Evolutionary conservation across 2,329 filamentous ascomycete species (phyloP).

Genomic region (Xylaria sp.): DNA sequence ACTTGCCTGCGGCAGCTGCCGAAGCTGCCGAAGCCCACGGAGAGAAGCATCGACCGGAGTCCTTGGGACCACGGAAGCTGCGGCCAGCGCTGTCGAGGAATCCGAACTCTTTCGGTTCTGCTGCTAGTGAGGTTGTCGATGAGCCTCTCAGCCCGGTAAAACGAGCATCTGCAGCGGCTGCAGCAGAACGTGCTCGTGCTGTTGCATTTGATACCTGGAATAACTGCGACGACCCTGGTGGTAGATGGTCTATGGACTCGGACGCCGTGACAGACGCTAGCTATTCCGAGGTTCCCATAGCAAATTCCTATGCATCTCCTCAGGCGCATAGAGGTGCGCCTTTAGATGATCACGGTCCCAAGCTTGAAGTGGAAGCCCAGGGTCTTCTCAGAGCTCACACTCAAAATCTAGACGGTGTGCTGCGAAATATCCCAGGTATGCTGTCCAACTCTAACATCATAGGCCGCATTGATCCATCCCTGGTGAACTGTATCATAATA

Average conservation of each 20-base stretch:
- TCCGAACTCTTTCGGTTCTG: slow-evolving; percentile 50
- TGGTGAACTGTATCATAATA: neutral
- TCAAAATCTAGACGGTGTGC: slow-evolving; percentile 6
- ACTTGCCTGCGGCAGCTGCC: slow-evolving; percentile 9
- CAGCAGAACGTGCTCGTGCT: slow-evolving; percentile 53
- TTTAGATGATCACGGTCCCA: neutral
- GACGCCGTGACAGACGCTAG: slow-evolving; percentile 29
- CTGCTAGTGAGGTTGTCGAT: slow-evolving; percentile 41
- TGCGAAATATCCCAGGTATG: slow-evolving; percentile 25
- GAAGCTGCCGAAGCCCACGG: slow-evolving; percentile 16
- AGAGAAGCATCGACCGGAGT: slow-evolving; percentile 15
- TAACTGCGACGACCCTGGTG: slow-evolving; percentile 44
- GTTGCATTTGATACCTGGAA: slow-evolving; percentile 51
- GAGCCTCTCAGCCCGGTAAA: slow-evolving; percentile 29
- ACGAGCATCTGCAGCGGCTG: slow-evolving; percentile 50
- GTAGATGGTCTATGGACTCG: slow-evolving; percentile 37
- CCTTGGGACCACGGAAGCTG: slow-evolving; percentile 41
- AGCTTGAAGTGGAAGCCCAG: slow-evolving; percentile 37
- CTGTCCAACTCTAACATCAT: neutral
- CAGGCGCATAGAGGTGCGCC: neutral
- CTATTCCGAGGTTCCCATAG: slow-evolving; percentile 29
- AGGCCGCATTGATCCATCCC: no score
- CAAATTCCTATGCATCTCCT: neutral
- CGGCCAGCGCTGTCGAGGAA: slow-evolving; percentile 55
- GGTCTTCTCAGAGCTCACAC: slow-evolving; percentile 39